These are phyloP conservation scores for Collybiopsis luxurians DNA, from an alignment of 768 basidiomycete species.

Conservation along the genomic window DNA sequence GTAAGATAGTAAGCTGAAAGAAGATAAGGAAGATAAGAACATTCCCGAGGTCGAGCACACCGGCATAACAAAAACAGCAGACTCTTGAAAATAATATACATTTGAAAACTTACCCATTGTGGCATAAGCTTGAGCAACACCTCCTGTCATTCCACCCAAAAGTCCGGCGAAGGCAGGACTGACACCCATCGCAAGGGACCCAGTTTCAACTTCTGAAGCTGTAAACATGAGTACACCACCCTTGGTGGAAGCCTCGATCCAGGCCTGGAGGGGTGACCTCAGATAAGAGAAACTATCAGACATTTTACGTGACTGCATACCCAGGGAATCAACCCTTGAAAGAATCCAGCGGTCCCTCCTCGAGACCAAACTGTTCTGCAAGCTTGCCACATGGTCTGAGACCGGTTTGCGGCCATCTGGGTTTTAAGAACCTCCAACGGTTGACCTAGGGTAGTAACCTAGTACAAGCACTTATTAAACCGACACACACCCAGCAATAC, in stretches of 20 bases:
- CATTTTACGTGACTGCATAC: conserved; percentile 39
- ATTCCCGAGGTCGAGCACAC: conserved; percentile 6
- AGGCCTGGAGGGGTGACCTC: conserved; percentile 57
- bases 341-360: conserved; percentile 88
- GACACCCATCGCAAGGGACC: conserved; percentile 60
- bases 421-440: conserved; percentile 98
- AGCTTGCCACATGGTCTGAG: conserved; percentile 87
- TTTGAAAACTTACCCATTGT: conserved; percentile 86
- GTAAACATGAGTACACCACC: conserved; percentile 95
- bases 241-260: conserved; percentile 99
- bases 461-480: conserved; percentile 27
- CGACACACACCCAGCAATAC: background rate
- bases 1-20: conserved; percentile 2
- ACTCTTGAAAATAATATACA: too few relatives aligned
- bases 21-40: conserved; percentile 10
- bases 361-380: conserved; percentile 85
- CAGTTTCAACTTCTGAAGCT: conserved; percentile 90
- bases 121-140: conserved; percentile 96
- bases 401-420: conserved; percentile 98
- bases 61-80: too few relatives aligned
- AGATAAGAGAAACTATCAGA: conserved; percentile 6
- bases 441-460: conserved; percentile 96
- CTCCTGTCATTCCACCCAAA: conserved; percentile 96
- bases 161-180: conserved; percentile 83
- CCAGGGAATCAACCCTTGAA: conserved; percentile 99